Evolutionary conservation across 345 rosid species (phyloP).

Genomic region (Linum lewisii): DNA sequence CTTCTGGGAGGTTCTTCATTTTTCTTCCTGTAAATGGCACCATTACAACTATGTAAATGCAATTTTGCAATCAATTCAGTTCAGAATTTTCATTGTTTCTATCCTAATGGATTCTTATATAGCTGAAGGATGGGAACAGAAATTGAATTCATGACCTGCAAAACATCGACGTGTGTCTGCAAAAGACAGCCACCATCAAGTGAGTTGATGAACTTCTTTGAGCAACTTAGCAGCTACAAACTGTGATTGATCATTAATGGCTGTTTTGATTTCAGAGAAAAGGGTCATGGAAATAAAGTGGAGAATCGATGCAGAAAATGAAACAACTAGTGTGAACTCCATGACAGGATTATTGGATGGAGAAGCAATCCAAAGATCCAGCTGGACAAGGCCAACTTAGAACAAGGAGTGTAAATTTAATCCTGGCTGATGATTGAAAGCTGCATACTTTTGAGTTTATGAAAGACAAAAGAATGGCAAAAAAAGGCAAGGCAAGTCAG

Average conservation of each 20-base stretch:
- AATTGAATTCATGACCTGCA: no score
- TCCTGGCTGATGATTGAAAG: no score
- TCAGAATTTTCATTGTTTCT: neutral
- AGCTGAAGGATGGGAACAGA: no score
- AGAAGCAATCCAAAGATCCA: neutral
- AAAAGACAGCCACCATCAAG: no score
- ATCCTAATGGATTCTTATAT: no score
- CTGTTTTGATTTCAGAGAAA: neutral
- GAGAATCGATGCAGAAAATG: neutral
- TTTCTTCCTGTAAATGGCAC: neutral
- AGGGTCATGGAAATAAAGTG: neutral
- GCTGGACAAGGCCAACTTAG: neutral
- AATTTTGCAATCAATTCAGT: neutral
- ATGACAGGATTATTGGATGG: neutral
- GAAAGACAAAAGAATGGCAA: neutral
- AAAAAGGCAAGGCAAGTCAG: neutral
- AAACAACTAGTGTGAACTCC: no score
- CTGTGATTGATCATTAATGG: neutral
- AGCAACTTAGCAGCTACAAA: no score
- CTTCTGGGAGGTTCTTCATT: no score
- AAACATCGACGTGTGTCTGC: no score
- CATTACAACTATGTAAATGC: neutral
- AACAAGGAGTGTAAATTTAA: no score
- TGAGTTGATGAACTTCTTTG: no score
- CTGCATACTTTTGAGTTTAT: no score